A percentile compares a stretch with the other conserved stretches of the same genome.
phyloP scores from a whole-genome alignment of 371 early-diverging fungal species.

The Batrachochytrium dendrobatidis region DNA sequence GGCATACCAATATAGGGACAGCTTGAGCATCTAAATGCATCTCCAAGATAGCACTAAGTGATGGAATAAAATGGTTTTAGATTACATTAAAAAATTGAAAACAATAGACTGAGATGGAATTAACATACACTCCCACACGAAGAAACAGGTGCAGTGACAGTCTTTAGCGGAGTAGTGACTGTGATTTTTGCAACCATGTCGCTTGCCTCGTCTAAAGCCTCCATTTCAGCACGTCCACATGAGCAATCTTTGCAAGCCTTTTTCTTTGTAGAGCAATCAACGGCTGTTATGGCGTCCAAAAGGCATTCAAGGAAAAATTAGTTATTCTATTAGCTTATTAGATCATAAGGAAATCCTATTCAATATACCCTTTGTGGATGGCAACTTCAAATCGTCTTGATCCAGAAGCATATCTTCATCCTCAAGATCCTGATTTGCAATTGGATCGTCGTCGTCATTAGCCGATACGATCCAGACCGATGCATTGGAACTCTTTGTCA shows the following conservation, averaged over 20 bases:
- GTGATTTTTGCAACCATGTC: slow-evolving; percentile 25
- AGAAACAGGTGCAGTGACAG: slow-evolving; percentile 35
- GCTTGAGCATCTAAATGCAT: slow-evolving; percentile 96
- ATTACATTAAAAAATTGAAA: background rate
- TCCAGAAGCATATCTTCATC: slow-evolving; percentile 85
- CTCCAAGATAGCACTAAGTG: slow-evolving; percentile 92
- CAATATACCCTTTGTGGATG: slow-evolving; percentile 1
- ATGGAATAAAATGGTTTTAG: background rate
- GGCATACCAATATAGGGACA: slow-evolving; percentile 99
- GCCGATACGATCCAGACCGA: slow-evolving; percentile 57
- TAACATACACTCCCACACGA: slow-evolving; percentile 65
- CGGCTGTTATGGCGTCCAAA: slow-evolving; percentile 41
- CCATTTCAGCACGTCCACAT: slow-evolving; percentile 84
- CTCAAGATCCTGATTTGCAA: slow-evolving; percentile 56
- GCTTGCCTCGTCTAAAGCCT: slow-evolving; percentile 44
- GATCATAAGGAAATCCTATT: too few species aligned
- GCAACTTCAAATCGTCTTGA: slow-evolving; percentile 65
- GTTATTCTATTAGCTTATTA: too few species aligned
- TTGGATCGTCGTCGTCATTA: slow-evolving; percentile 58
- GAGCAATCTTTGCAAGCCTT: slow-evolving; percentile 97
- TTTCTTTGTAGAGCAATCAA: slow-evolving; percentile 39
- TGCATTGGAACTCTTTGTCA: slow-evolving; percentile 16
- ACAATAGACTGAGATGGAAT: slow-evolving; percentile 4
- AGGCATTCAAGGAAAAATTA: too few species aligned
- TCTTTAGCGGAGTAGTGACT: slow-evolving; percentile 27